A percentile compares a stretch with the other conserved stretches of the same genome.
Conservation (phyloP, 176 grass and related monocot species). For the Oryza glaberrima region DNA sequence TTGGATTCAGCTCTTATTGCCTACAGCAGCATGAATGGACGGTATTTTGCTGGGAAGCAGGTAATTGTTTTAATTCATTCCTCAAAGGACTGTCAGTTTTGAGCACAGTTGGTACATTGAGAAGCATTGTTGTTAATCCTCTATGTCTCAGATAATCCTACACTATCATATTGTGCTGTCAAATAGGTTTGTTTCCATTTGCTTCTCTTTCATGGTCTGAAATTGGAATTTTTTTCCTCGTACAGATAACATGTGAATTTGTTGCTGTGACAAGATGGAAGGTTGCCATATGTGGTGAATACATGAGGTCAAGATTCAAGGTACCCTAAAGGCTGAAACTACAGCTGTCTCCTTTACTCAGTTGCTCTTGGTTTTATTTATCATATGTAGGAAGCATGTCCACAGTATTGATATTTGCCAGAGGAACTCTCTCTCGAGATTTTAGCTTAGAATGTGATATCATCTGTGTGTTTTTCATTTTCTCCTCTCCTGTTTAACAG, state of each 20-base stretch:
- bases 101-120: background rate
- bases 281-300: constrained; percentile 94
- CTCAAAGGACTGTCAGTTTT: background rate
- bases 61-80: constrained; percentile 42
- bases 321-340: constrained; percentile 46
- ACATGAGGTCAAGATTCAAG: constrained; percentile 95
- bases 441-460: constrained; percentile 10
- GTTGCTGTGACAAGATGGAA: constrained; percentile 92
- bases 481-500: constrained; percentile 53
- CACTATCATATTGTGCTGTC: constrained; percentile 2
- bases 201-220: constrained; percentile 30
- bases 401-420: constrained; percentile 14
- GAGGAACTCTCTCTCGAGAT: background rate
- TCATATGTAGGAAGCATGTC: constrained; percentile 15
- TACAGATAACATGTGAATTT: constrained; percentile 86
- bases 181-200: constrained; percentile 20
- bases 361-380: constrained; percentile 25
- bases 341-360: background rate
- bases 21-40: constrained; percentile 81
- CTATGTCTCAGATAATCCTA: constrained; percentile 15
- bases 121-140: background rate
- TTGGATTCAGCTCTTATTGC: constrained; percentile 93
- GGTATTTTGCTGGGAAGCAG: constrained; percentile 96
- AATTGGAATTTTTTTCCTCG: constrained; percentile 11
- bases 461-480: constrained; percentile 16